phyloP scores from a whole-genome alignment of 106 monocot species.

The Acorus gramineus region DNA sequence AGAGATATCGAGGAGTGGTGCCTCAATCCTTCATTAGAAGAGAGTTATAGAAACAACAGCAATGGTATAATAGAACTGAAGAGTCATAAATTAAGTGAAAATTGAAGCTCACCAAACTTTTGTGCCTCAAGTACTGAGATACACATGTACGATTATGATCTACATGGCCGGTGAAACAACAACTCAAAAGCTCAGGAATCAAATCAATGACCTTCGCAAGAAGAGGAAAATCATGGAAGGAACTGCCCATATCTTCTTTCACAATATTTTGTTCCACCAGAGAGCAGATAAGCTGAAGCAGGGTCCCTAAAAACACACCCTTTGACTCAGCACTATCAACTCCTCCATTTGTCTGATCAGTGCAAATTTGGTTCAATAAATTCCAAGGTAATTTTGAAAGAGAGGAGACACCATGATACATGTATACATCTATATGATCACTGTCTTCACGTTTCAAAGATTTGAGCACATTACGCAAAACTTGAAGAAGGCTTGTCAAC shows the following conservation, averaged over 20 bases:
- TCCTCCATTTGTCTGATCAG: conserved; percentile 1
- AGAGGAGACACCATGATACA: conserved; percentile 21
- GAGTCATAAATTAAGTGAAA: not conserved
- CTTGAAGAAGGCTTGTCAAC: conserved; percentile 29
- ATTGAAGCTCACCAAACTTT: conserved; percentile 38
- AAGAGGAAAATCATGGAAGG: conserved; percentile 11
- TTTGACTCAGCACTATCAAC: conserved; percentile 5
- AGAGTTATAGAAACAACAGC: not conserved
- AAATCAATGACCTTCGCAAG: conserved; percentile 24
- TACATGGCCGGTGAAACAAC: conserved; percentile 20
- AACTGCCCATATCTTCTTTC: conserved; percentile 10
- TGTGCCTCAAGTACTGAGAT: conserved; percentile 44
- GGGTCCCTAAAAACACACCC: conserved; percentile 25
- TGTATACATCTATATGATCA: conserved; percentile 31
- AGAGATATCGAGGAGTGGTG: not conserved
- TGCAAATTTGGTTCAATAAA: conserved; percentile 5
- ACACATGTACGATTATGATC: conserved; percentile 8
- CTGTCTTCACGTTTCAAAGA: conserved; percentile 29
- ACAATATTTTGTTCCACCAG: conserved; percentile 25
- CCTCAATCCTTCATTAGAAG: not conserved
- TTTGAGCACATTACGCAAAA: conserved; percentile 44
- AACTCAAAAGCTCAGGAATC: conserved; percentile 34
- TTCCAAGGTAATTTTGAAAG: conserved; percentile 48
- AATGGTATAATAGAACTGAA: not conserved
- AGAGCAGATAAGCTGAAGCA: conserved; percentile 49